These are phyloP conservation scores for Hymenoscyphus fraxineus DNA, from an alignment of 2,329 filamentous ascomycete species.

Conservation along the genomic window DNA sequence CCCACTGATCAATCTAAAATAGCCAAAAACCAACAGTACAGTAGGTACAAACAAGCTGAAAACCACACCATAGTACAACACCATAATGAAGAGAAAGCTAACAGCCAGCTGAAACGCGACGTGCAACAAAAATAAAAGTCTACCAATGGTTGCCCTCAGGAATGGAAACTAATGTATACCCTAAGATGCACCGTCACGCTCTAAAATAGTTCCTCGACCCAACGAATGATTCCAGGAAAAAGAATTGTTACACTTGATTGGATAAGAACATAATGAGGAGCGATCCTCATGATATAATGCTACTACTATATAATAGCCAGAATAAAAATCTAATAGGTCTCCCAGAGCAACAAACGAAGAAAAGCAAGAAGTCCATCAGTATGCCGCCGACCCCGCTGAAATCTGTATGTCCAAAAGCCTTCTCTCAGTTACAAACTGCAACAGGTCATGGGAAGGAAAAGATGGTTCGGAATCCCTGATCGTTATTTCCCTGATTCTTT, in stretches of 20 bases:
- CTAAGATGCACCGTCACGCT: too few species aligned
- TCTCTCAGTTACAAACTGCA: too few species aligned
- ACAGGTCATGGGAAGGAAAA: background rate
- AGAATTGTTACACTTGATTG: background rate
- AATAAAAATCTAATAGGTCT: background rate
- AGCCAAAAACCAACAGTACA: too few species aligned
- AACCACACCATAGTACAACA: too few species aligned
- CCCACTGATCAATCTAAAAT: too few species aligned
- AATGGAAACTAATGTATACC: too few species aligned
- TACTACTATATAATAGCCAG: background rate
- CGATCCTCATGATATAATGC: background rate
- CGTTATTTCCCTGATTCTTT: too few species aligned
- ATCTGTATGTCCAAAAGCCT: background rate
- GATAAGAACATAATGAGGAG: background rate
- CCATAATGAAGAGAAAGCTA: too few species aligned
- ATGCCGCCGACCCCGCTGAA: background rate
- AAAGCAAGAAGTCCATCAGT: background rate
- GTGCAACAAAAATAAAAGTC: background rate
- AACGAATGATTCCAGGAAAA: too few species aligned
- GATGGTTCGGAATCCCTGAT: background rate
- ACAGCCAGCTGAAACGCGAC: background rate
- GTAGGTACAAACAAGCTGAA: too few species aligned
- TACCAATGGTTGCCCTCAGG: too few species aligned
- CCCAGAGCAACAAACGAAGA: background rate
- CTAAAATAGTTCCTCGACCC: too few species aligned